These are phyloP conservation scores for Phalaenopsis hybrid DNA, from an alignment of 116 monocot genomes.

Conservation along the genomic window DNA sequence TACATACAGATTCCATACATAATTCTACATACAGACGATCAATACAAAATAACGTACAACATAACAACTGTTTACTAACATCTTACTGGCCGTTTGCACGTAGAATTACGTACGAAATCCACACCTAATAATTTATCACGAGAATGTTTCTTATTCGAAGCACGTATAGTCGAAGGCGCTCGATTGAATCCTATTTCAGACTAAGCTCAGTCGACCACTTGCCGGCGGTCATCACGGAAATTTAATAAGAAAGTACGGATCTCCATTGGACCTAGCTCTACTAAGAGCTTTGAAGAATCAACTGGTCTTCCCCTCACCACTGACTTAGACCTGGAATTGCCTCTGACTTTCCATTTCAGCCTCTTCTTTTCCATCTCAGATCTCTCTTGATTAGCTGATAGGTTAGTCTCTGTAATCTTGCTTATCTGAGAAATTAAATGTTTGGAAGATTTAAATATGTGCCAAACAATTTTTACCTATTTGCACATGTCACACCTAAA, in stretches of 20 bases:
- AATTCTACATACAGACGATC: too few relatives aligned
- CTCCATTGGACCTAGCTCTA: conserved; percentile 94
- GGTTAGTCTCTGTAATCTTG: conserved; percentile 64
- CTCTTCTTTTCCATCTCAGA: conserved; percentile 83
- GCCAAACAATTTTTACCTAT: background rate
- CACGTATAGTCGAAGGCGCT: too few relatives aligned
- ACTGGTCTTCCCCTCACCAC: conserved; percentile 51
- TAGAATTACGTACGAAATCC: too few relatives aligned
- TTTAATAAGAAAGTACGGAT: conserved; percentile 74
- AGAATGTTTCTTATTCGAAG: too few relatives aligned
- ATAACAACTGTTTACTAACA: too few relatives aligned
- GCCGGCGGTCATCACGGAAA: conserved; percentile 6
- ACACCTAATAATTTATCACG: too few relatives aligned
- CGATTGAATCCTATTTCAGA: too few relatives aligned
- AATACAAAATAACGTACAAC: too few relatives aligned
- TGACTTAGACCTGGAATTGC: conserved; percentile 18
- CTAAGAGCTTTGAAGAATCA: conserved; percentile 54
- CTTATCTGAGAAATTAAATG: conserved; percentile 37
- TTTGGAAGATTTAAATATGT: background rate
- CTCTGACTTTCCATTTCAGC: conserved; percentile 67
- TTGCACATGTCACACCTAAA: too few relatives aligned
- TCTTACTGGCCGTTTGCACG: too few relatives aligned
- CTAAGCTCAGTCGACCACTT: background rate
- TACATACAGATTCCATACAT: too few relatives aligned
- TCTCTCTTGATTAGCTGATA: conserved; percentile 86